These are phyloP conservation scores for Cryptosporidium felis DNA, from an alignment of 169 alveolate species.

Conservation along the genomic window DNA sequence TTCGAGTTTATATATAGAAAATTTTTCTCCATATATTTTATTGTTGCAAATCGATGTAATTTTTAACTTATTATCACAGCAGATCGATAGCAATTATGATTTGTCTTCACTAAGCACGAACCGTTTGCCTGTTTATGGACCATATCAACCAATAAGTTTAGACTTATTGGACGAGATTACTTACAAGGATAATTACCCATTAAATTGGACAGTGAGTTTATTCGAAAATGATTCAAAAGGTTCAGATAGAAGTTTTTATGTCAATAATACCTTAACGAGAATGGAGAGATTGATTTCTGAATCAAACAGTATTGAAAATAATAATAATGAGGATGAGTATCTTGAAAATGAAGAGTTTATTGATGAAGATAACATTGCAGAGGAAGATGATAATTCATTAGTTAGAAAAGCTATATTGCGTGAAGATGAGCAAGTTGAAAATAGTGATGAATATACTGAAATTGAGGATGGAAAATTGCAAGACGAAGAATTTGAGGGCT, in stretches of 20 bases:
- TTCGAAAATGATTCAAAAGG: not conserved
- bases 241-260: not conserved
- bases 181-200: slow-evolving; percentile 43
- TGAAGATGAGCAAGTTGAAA: not conserved
- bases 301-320: not conserved
- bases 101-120: not conserved
- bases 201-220: slow-evolving; percentile 35
- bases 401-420: too few relatives aligned
- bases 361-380: not conserved
- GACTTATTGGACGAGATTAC: slow-evolving; percentile 56
- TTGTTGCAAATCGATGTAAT: slow-evolving; percentile 40
- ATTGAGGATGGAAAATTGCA: not conserved
- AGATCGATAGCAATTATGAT: slow-evolving; percentile 43
- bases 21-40: slow-evolving; percentile 63
- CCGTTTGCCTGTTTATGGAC: slow-evolving; percentile 41
- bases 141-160: slow-evolving; percentile 55
- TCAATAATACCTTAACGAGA: not conserved
- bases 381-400: not conserved
- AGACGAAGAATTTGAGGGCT: not conserved
- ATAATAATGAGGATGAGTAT: not conserved
- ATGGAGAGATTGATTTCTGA: not conserved
- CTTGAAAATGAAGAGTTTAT: not conserved
- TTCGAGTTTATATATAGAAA: slow-evolving; percentile 41
- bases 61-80: slow-evolving; percentile 47
- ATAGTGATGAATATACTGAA: not conserved